Evolutionary conservation across 1,284 basidiomycete genomes (phyloP).

Genomic region (Sphagnurus paluster): DNA sequence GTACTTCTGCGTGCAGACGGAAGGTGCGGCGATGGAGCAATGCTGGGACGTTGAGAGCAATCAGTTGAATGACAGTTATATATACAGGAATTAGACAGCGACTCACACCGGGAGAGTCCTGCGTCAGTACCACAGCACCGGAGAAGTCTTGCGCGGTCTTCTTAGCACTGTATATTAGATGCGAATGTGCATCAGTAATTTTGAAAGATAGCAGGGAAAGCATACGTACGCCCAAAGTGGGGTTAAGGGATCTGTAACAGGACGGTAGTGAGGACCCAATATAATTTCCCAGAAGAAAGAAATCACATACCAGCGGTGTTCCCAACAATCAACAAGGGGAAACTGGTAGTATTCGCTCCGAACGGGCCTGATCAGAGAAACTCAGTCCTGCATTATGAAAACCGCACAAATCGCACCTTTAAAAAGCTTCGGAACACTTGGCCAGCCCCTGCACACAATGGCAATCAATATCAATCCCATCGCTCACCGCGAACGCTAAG

Average conservation of each 20-base stretch:
- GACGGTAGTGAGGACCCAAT: background rate
- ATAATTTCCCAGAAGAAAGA: background rate
- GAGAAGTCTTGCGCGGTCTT: conserved; percentile 37
- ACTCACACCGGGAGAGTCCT: conserved; percentile 42
- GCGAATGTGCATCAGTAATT: too few relatives aligned
- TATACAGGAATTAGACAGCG: background rate
- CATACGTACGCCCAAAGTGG: conserved; percentile 28
- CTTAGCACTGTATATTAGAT: conserved; percentile 32
- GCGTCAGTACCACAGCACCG: conserved; percentile 39
- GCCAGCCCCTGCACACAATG: conserved; percentile 30
- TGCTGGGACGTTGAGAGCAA: conserved; percentile 32
- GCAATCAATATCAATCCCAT: background rate
- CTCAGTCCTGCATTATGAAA: background rate
- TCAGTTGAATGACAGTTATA: background rate
- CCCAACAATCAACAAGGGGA: conserved; percentile 37
- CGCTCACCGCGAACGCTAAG: background rate
- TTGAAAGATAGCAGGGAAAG: background rate
- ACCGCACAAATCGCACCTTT: conserved; percentile 23
- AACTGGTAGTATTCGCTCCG: conserved; percentile 33
- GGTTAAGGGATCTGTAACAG: conserved; percentile 40
- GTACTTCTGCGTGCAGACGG: conserved; percentile 42
- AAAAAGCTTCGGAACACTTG: conserved; percentile 31
- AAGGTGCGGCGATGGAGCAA: conserved; percentile 40
- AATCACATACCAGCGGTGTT: conserved; percentile 38
- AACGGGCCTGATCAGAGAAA: conserved; percentile 29